Conservation (phyloP, 2,329 filamentous ascomycete species). For the Aureobasidium uvarum region DNA sequence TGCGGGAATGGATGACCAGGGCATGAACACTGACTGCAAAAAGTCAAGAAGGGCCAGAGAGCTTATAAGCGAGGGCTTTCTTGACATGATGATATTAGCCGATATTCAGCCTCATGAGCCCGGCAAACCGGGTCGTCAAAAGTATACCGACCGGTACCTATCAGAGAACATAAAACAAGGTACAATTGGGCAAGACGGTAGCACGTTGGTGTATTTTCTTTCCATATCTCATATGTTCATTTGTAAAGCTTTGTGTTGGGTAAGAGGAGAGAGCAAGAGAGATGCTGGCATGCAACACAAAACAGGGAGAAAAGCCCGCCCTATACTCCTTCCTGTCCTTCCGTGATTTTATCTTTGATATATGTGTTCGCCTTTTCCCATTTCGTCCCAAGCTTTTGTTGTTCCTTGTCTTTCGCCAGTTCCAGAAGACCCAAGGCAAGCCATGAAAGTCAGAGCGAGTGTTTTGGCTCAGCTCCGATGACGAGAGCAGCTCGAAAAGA, state of each 20-base stretch:
- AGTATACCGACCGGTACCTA: too few species aligned
- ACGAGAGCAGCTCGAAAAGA: not conserved
- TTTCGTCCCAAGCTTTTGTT: not conserved
- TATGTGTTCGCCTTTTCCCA: not conserved
- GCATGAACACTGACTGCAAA: not conserved
- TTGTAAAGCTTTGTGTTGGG: not conserved
- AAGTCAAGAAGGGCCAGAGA: not conserved
- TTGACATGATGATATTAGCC: not conserved
- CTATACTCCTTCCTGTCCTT: not conserved
- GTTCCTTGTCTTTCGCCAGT: not conserved
- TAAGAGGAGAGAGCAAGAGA: slow-evolving; percentile 1
- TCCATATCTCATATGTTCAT: slow-evolving; percentile 11
- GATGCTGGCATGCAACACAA: not conserved
- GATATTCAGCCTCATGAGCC: slow-evolving; percentile 13
- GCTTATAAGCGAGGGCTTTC: slow-evolving; percentile 16
- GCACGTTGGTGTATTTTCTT: not conserved
- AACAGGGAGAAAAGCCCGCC: too few species aligned
- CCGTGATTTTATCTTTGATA: not conserved
- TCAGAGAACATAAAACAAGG: not conserved
- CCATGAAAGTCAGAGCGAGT: not conserved
- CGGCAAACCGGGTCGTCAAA: not conserved
- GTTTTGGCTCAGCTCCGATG: not conserved
- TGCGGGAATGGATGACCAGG: not conserved
- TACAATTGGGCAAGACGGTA: not conserved
- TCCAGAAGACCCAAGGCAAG: not conserved